A percentile compares a stretch with the other conserved stretches of the same genome.
Evolutionary conservation across 768 basidiomycete genomes (phyloP).

Genomic region (Dacryopinax spathularia): DNA sequence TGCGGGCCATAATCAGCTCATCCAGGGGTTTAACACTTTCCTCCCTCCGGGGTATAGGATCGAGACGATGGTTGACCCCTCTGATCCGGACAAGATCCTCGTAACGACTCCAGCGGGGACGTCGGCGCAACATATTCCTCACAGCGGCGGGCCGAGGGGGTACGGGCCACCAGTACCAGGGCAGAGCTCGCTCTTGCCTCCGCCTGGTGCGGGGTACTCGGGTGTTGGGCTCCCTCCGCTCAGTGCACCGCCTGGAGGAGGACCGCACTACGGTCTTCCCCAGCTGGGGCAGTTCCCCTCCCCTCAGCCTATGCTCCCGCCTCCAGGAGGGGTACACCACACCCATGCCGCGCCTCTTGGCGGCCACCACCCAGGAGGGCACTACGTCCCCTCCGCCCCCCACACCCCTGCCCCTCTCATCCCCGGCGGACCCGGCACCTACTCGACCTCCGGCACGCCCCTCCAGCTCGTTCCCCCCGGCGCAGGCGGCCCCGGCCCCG

Average conservation of each 20-base stretch:
- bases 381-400: not conserved
- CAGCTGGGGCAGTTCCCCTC: not conserved
- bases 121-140: not conserved
- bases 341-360: not conserved
- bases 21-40: slow-evolving; percentile 98
- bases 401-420: not conserved
- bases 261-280: not conserved
- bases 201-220: not conserved
- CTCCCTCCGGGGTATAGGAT: slow-evolving; percentile 89
- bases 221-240: not conserved
- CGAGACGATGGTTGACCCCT: slow-evolving; percentile 28
- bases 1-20: slow-evolving; percentile 74
- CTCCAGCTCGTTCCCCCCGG: not conserved
- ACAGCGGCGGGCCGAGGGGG: not conserved
- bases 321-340: not conserved
- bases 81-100: slow-evolving; percentile 2
- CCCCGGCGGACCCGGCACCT: not conserved
- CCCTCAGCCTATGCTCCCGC: not conserved
- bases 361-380: not conserved
- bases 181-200: not conserved
- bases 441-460: not conserved
- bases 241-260: not conserved
- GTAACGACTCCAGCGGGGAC: not conserved
- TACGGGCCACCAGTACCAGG: not conserved
- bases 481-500: too few relatives aligned